Conservation (phyloP, 1,284 basidiomycete genomes). For the Rhizoctonia solani region DNA sequence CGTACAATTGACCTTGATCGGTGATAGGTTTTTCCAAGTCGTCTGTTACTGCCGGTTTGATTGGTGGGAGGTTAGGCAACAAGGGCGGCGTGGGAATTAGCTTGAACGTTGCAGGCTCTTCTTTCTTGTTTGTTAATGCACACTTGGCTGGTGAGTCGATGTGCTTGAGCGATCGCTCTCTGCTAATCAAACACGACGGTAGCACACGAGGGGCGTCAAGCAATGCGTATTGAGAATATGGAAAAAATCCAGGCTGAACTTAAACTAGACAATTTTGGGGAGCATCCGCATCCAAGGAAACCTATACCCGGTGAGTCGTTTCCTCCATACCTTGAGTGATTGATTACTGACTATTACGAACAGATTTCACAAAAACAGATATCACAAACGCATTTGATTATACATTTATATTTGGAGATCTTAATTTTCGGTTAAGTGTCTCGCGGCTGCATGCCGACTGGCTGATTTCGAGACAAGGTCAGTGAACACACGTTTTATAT, state of each 20-base stretch:
- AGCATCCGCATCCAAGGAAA: constrained; percentile 62
- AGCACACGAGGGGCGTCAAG: constrained; percentile 76
- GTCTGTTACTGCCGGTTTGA: constrained; percentile 81
- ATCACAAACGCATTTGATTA: constrained; percentile 83
- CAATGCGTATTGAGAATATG: constrained; percentile 70
- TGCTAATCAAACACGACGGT: neutral
- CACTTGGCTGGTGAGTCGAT: constrained; percentile 60
- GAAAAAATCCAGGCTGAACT: constrained; percentile 59
- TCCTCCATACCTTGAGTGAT: neutral
- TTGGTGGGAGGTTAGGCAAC: constrained; percentile 84
- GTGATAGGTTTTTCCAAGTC: constrained; percentile 63
- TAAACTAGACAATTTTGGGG: constrained; percentile 55
- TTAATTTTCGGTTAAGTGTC: constrained; percentile 69
- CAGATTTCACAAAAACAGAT: constrained; percentile 48
- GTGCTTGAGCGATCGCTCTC: neutral
- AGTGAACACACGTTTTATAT: constrained; percentile 4
- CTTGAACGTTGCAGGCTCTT: constrained; percentile 70
- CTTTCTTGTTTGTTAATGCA: constrained; percentile 82
- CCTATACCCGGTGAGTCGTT: constrained; percentile 62
- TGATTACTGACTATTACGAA: neutral
- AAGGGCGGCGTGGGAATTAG: constrained; percentile 86
- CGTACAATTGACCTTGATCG: neutral
- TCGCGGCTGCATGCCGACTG: constrained; percentile 48
- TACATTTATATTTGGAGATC: constrained; percentile 79
- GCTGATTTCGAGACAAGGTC: constrained; percentile 46